Percentiles rank a stretch among this genome's conserved stretches.
Conservation (phyloP, 1,284 basidiomycete genomes). For the Athelia sp. region DNA sequence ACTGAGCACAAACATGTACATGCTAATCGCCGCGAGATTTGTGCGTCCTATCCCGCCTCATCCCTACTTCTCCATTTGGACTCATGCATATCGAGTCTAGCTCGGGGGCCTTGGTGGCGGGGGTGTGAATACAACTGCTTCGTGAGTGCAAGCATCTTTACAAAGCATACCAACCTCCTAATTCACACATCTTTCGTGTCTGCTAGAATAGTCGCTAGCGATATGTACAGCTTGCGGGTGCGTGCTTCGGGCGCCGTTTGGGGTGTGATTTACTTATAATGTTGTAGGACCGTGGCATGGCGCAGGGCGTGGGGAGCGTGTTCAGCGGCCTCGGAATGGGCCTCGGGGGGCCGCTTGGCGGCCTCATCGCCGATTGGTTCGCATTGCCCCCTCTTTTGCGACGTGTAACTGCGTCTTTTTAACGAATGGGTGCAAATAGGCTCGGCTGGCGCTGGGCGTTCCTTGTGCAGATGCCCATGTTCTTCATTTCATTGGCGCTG, state of each 20-base stretch:
- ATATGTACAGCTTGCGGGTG: slow-evolving; percentile 75
- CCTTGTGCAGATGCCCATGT: slow-evolving; percentile 67
- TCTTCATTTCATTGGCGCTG: slow-evolving; percentile 56
- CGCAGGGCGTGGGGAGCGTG: slow-evolving; percentile 67
- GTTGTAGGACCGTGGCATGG: slow-evolving; percentile 65
- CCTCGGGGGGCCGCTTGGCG: slow-evolving; percentile 74
- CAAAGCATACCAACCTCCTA: not conserved
- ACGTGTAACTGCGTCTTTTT: no score
- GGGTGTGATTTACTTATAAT: no score
- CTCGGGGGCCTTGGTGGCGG: slow-evolving; percentile 78
- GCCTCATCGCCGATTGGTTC: slow-evolving; percentile 64
- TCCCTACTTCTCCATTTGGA: slow-evolving; percentile 6
- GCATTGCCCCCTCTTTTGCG: slow-evolving; percentile 4
- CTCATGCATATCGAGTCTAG: slow-evolving; percentile 29
- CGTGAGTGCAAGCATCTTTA: slow-evolving; percentile 37
- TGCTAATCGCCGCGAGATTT: slow-evolving; percentile 72
- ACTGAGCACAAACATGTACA: slow-evolving; percentile 67
- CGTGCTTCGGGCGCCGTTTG: no score
- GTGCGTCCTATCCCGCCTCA: slow-evolving; percentile 34
- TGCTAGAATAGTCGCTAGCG: slow-evolving; percentile 66
- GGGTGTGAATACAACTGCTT: slow-evolving; percentile 65
- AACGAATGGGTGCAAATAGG: slow-evolving; percentile 35
- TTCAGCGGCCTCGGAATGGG: slow-evolving; percentile 74
- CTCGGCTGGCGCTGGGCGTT: slow-evolving; percentile 82
- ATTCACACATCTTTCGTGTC: slow-evolving; percentile 6